Evolutionary conservation across 208 protist species (phyloP).

Genomic region (Strigomonas culicis): DNA sequence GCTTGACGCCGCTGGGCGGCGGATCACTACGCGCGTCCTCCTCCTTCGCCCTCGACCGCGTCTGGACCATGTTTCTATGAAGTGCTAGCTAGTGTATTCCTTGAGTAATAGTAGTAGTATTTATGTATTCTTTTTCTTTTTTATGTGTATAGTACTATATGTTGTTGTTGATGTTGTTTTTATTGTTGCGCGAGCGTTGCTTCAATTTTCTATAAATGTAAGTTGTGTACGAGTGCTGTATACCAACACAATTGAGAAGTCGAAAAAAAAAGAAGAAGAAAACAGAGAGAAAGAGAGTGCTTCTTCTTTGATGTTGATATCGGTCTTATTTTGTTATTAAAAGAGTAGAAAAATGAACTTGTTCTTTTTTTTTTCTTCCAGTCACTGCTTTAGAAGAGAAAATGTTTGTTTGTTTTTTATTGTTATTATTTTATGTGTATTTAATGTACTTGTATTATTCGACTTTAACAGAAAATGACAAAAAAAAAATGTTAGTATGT

Average conservation of each 20-base stretch:
- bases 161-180: not conserved
- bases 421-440: not conserved
- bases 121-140: too few relatives aligned
- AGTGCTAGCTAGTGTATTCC: too few relatives aligned
- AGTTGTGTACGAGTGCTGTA: too few relatives aligned
- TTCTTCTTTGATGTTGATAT: not conserved
- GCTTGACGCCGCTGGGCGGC: too few relatives aligned
- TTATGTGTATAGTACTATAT: too few relatives aligned
- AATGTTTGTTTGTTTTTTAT: constrained; percentile 7
- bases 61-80: too few relatives aligned
- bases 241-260: too few relatives aligned
- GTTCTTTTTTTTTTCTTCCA: constrained; percentile 23
- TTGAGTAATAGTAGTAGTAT: too few relatives aligned
- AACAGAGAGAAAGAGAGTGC: not conserved
- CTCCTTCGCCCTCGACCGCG: too few relatives aligned
- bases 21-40: too few relatives aligned
- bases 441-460: not conserved
- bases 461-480: not conserved
- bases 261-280: not conserved
- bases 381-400: constrained; percentile 7
- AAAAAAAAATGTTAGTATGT: not conserved
- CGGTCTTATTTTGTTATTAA: constrained; percentile 9
- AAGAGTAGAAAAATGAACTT: constrained; percentile 4
- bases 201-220: too few relatives aligned
- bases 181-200: not conserved